These are phyloP conservation scores for Colletotrichum sp. DNA, from an alignment of 2,329 filamentous ascomycete genomes.

Conservation along the genomic window DNA sequence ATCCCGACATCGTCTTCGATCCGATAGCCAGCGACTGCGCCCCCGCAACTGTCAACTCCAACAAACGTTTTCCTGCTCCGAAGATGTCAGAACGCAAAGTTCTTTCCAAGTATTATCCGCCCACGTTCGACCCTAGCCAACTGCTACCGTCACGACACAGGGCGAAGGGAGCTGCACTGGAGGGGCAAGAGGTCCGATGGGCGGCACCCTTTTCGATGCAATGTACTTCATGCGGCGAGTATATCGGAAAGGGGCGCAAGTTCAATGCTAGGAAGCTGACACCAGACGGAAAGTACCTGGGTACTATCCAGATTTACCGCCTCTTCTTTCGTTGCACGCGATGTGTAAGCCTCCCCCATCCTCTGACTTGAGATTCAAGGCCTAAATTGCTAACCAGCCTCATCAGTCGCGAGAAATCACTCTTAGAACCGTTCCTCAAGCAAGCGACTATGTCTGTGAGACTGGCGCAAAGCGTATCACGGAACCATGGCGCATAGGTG, in stretches of 20 bases:
- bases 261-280: background rate
- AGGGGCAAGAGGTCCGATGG: background rate
- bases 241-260: background rate
- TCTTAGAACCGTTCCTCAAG: background rate
- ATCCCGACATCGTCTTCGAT: background rate
- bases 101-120: background rate
- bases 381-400: background rate
- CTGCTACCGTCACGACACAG: background rate
- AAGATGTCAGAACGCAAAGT: background rate
- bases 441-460: background rate
- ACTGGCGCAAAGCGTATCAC: background rate
- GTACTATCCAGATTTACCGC: background rate
- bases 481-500: background rate
- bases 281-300: background rate
- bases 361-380: background rate
- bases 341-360: background rate
- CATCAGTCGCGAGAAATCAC: background rate
- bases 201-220: background rate
- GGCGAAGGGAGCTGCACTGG: background rate
- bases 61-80: background rate
- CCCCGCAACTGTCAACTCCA: background rate
- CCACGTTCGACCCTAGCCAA: background rate
- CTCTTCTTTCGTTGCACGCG: background rate
- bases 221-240: background rate
- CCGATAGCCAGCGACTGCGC: background rate